Conservation (phyloP, 148 eudicot species). For the Drosera capensis region DNA sequence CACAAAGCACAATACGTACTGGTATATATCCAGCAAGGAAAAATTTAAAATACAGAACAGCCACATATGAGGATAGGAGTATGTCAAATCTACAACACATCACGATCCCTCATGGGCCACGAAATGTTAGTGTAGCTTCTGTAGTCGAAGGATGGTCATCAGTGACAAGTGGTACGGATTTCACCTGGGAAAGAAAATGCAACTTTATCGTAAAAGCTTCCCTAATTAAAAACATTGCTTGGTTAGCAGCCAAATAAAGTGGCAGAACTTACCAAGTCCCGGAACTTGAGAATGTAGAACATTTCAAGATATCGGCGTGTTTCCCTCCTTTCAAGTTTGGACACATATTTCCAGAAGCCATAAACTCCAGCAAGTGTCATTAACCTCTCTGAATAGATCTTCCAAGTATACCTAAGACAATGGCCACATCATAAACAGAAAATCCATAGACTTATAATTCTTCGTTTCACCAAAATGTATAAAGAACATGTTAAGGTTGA, state of each 20-base stretch:
- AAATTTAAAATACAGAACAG: too few relatives aligned
- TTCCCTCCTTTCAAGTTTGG: slow-evolving; percentile 91
- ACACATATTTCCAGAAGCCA: slow-evolving; percentile 94
- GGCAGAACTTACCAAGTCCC: slow-evolving; percentile 57
- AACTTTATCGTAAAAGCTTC: background rate
- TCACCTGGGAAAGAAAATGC: slow-evolving; percentile 30
- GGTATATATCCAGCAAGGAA: too few relatives aligned
- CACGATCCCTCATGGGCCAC: slow-evolving; percentile 20
- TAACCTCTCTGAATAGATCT: slow-evolving; percentile 86
- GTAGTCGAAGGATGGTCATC: slow-evolving; percentile 33
- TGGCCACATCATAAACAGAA: background rate
- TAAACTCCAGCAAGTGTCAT: slow-evolving; percentile 98
- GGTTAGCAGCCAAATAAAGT: background rate
- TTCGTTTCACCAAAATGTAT: too few relatives aligned
- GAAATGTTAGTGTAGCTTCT: slow-evolving; percentile 16
- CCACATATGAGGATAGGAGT: too few relatives aligned
- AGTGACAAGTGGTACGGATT: slow-evolving; percentile 44
- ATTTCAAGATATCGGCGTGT: slow-evolving; percentile 88
- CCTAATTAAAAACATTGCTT: background rate
- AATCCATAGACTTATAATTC: too few relatives aligned
- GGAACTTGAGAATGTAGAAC: slow-evolving; percentile 92
- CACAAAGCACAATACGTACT: too few relatives aligned
- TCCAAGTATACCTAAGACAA: slow-evolving; percentile 78
- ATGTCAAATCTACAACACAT: background rate
- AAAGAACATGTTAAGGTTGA: background rate